These are phyloP conservation scores for Yamadazyma nakazawae DNA, from an alignment of 805 yeast genomes.

Conservation along the genomic window DNA sequence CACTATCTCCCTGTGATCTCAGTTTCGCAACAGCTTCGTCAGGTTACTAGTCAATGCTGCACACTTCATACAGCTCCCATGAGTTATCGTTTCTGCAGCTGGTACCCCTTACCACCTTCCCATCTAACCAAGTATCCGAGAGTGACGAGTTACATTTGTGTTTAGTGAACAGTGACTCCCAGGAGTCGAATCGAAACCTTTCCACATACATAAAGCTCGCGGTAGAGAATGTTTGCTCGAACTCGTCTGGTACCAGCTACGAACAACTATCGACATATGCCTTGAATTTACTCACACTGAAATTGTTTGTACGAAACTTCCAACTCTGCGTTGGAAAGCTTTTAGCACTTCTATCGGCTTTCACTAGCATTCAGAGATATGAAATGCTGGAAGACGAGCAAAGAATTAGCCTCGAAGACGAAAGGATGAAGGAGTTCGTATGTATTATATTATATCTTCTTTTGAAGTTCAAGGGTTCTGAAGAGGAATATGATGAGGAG, in stretches of 20 bases:
- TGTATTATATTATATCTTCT: slow-evolving; percentile 32
- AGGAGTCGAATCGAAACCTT: slow-evolving; percentile 38
- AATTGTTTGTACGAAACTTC: slow-evolving; percentile 36
- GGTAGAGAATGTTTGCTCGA: slow-evolving; percentile 23
- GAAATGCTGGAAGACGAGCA: slow-evolving; percentile 2
- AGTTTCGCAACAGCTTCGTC: not conserved
- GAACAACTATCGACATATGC: slow-evolving; percentile 33
- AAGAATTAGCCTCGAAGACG: slow-evolving; percentile 4
- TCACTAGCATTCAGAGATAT: slow-evolving; percentile 17
- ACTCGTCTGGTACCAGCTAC: slow-evolving; percentile 17
- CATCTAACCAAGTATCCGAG: not conserved
- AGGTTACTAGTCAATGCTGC: not conserved
- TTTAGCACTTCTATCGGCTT: slow-evolving; percentile 28
- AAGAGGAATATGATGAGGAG: slow-evolving; percentile 19
- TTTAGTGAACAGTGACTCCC: slow-evolving; percentile 35
- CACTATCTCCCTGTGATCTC: not conserved
- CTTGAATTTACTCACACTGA: slow-evolving; percentile 33
- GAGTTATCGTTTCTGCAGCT: not conserved
- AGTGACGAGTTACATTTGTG: slow-evolving; percentile 2
- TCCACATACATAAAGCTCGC: slow-evolving; percentile 31
- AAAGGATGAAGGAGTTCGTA: slow-evolving; percentile 29
- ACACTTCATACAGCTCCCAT: not conserved
- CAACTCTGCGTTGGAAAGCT: slow-evolving; percentile 37
- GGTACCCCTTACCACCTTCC: not conserved
- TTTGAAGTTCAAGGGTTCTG: slow-evolving; percentile 28